These are phyloP conservation scores for Microstegium vimineum DNA, from an alignment of 176 grass and related monocot genomes.

Conservation along the genomic window DNA sequence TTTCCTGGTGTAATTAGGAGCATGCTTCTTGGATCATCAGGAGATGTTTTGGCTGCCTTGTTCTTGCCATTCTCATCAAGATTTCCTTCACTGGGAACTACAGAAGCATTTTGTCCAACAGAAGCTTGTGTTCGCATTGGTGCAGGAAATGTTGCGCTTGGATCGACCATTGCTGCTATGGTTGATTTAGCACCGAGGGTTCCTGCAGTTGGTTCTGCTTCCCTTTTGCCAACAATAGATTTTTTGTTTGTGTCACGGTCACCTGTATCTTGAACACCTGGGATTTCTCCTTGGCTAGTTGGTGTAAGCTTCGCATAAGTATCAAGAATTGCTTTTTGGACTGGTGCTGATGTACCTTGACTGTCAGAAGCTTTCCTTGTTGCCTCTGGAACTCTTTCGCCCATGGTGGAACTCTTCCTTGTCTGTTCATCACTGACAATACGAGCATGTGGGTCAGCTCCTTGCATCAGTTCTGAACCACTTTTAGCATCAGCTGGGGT, in stretches of 20 bases:
- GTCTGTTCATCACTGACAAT: background rate
- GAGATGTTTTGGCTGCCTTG: background rate
- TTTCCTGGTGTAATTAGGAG: background rate
- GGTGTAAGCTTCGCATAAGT: background rate
- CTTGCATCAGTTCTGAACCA: background rate
- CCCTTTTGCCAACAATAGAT: background rate
- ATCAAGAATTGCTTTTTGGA: background rate
- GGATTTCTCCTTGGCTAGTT: background rate
- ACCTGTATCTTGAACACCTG: background rate
- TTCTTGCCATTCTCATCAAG: conserved; percentile 7
- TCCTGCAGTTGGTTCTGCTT: background rate
- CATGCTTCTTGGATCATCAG: background rate
- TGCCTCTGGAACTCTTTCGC: background rate
- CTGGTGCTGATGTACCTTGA: background rate
- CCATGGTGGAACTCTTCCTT: background rate
- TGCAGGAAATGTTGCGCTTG: background rate
- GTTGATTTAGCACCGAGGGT: background rate
- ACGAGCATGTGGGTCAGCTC: background rate
- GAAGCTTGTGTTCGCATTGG: conserved; percentile 20
- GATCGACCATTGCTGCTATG: conserved; percentile 1
- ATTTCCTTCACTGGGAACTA: background rate
- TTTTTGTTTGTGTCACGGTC: background rate
- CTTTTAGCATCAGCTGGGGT: background rate
- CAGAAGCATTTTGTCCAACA: background rate
- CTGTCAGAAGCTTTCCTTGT: background rate